Percentiles rank a stretch among this genome's conserved stretches.
These are phyloP conservation scores for Diaporthe longicolla DNA, from an alignment of 2,329 filamentous ascomycete genomes.

Conservation along the genomic window DNA sequence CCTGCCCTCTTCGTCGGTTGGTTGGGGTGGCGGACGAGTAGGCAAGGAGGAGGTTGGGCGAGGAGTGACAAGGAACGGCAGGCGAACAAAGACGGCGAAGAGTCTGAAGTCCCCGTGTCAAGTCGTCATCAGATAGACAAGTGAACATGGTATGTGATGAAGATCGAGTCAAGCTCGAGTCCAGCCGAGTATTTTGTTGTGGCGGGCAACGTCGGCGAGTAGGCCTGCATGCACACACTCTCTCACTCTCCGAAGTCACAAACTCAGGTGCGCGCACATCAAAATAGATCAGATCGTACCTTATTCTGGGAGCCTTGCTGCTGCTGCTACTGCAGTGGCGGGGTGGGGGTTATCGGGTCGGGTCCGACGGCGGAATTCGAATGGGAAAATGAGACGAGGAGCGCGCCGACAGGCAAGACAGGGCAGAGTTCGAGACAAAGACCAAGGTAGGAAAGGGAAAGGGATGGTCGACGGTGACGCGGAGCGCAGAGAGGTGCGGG, in stretches of 20 bases:
- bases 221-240: neutral
- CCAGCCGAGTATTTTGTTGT: slow-evolving; percentile 3
- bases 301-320: slow-evolving; percentile 15
- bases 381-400: slow-evolving; percentile 31
- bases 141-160: neutral
- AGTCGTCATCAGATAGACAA: neutral
- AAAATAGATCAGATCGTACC: slow-evolving; percentile 24
- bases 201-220: slow-evolving; percentile 9
- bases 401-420: slow-evolving; percentile 6
- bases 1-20: slow-evolving; percentile 1
- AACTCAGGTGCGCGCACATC: slow-evolving; percentile 2
- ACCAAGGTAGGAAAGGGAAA: slow-evolving; percentile 20
- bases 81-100: neutral
- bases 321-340: slow-evolving; percentile 15
- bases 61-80: neutral
- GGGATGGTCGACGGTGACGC: slow-evolving; percentile 6
- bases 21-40: neutral
- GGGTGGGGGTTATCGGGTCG: slow-evolving; percentile 32
- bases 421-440: slow-evolving; percentile 26
- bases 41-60: neutral
- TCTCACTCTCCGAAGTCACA: neutral
- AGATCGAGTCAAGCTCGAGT: slow-evolving; percentile 17
- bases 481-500: slow-evolving; percentile 28
- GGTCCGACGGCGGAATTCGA: slow-evolving; percentile 31
- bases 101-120: neutral